Evolutionary conservation across 2,329 filamentous ascomycete species (phyloP).

Genomic region (Aspergillus spinulosporus): DNA sequence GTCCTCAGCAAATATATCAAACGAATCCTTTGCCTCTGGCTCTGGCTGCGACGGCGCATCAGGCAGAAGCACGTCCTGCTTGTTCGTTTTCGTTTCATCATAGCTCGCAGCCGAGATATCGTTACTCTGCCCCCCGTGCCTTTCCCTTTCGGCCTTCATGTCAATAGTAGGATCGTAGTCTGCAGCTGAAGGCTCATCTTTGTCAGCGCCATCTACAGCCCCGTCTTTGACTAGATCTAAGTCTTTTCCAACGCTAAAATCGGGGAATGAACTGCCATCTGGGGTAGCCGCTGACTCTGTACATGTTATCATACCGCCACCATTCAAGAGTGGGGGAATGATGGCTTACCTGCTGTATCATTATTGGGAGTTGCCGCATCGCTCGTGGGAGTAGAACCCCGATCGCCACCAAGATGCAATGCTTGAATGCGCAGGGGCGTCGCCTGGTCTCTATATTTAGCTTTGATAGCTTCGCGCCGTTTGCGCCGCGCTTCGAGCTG

Average conservation of each 20-base stretch:
- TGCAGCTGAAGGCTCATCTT: constrained; percentile 80
- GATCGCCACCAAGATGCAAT: constrained; percentile 63
- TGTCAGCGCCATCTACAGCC: constrained; percentile 48
- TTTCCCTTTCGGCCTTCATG: constrained; percentile 78
- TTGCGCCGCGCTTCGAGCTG: constrained; percentile 83
- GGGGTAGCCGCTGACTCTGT: constrained; percentile 46
- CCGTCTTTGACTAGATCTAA: constrained; percentile 63
- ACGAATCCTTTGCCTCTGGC: constrained; percentile 53
- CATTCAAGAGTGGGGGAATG: neutral
- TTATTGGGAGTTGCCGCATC: constrained; percentile 43
- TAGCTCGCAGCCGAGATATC: constrained; percentile 58
- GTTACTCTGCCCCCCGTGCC: constrained; percentile 65
- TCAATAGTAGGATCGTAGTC: constrained; percentile 89
- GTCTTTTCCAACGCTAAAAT: constrained; percentile 66
- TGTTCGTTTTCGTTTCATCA: constrained; percentile 57
- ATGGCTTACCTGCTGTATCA: constrained; percentile 41
- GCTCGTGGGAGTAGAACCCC: constrained; percentile 55
- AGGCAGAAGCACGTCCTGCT: constrained; percentile 54
- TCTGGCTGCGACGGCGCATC: constrained; percentile 41
- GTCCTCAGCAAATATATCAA: constrained; percentile 64
- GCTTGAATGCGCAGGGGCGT: constrained; percentile 75
- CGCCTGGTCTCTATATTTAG: constrained; percentile 71
- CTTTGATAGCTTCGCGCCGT: constrained; percentile 78
- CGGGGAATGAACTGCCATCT: constrained; percentile 58
- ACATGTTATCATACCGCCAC: constrained; percentile 1